phyloP scores from a whole-genome alignment of 2,329 filamentous ascomycete genomes.

The Colletotrichum somersetense region DNA sequence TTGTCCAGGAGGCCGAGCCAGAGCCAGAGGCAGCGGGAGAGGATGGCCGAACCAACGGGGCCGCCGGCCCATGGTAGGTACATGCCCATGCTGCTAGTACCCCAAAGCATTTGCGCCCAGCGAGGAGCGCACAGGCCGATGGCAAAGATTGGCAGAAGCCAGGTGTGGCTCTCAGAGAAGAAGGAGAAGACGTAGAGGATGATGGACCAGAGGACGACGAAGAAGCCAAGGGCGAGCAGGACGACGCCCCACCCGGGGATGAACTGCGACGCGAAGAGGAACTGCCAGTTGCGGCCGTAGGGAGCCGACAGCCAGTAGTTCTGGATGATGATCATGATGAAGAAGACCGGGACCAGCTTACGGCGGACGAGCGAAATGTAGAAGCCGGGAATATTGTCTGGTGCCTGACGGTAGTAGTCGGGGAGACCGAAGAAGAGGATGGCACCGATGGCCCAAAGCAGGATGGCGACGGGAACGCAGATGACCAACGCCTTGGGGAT shows the following conservation, averaged over 20 bases:
- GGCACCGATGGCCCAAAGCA: constrained; percentile 68
- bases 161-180: constrained; percentile 71
- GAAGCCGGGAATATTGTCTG: constrained; percentile 74
- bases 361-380: constrained; percentile 72
- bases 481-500: constrained; percentile 57
- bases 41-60: constrained; percentile 66
- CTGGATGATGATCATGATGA: constrained; percentile 72
- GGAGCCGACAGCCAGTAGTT: constrained; percentile 76
- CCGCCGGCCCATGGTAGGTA: constrained; percentile 73
- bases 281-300: constrained; percentile 76
- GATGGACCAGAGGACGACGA: constrained; percentile 66
- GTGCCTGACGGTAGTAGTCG: constrained; percentile 74
- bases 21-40: constrained; percentile 67
- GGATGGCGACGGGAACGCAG: constrained; percentile 67
- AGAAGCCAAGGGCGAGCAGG: constrained; percentile 68
- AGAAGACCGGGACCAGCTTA: constrained; percentile 77
- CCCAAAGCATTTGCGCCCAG: constrained; percentile 78
- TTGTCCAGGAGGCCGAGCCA: constrained; percentile 76
- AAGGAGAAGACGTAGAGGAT: constrained; percentile 64
- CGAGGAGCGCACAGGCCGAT: constrained; percentile 74
- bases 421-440: constrained; percentile 72
- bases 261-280: constrained; percentile 70
- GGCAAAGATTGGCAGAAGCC: constrained; percentile 76
- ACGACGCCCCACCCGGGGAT: constrained; percentile 68
- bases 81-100: constrained; percentile 68